Evolutionary conservation across 768 basidiomycete genomes (phyloP), one percentile per base, ranked within the genome.

Genomic region (Melanogaster broomeanus): DNA sequence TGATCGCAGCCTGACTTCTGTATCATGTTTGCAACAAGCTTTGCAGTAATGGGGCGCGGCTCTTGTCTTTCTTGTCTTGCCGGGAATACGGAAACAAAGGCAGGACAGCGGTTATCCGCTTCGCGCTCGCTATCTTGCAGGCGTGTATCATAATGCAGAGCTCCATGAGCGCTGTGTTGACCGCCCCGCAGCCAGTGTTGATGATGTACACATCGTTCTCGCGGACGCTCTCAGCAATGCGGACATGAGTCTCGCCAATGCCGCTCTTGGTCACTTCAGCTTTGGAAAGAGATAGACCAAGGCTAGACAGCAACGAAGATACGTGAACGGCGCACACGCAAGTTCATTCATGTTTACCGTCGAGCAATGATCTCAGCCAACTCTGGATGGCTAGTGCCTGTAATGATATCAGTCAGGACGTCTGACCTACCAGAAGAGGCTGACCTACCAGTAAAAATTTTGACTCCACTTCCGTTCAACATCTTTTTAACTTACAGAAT

Each of bases 1-100:
- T 98, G 97, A 75, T 98, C 95, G 68, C 93, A 89, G 45, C 97
- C 86, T 57, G 93, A 81, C 71, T 83, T 89, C 70, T 88, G 91
- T 54, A 98, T 80, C 87, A 99, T 94, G 74, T 98, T 98, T 47
- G 97, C 96, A 22, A 99, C 93, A 24, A 99, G 84, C 75, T 98
- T 99, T 42, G 96, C 96, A 5, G 95, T 94, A 63, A 98, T 98
- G 45, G 96, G 7, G 95, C 96, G 56, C 96, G 81, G 61, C 93
- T 96, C 76, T 98, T 98, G 80, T 99, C 96, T 73, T 98, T 99
- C 72, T 98, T 98, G 77, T 99, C 97, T 72, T 98, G 97, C 51
- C 97, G 79, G 9, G 97, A 85, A 71, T 99, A 99, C 1, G 97
- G 96, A 73, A 93, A 99, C 31, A 97, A 82, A 37, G 97, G 97